These are phyloP conservation scores for Colletotrichum eleusines DNA, from an alignment of 2,329 filamentous ascomycete genomes.

Conservation along the genomic window DNA sequence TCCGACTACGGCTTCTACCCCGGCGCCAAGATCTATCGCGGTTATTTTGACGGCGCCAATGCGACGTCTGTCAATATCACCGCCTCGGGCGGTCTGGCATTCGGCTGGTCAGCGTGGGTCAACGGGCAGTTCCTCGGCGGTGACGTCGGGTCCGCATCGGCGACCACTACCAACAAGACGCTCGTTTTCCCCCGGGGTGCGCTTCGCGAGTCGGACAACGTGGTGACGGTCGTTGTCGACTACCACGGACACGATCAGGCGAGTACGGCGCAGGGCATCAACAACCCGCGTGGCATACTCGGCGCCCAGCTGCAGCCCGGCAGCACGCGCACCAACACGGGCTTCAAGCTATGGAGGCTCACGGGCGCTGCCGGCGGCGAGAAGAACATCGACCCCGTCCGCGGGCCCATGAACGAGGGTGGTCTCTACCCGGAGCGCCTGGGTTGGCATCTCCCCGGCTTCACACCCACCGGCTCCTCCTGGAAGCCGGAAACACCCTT, in stretches of 20 bases:
- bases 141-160: constrained; percentile 66
- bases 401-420: constrained; percentile 76
- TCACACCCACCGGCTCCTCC: constrained; percentile 56
- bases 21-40: constrained; percentile 77
- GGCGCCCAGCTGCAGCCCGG: constrained; percentile 61
- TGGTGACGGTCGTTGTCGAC: constrained; percentile 78
- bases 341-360: constrained; percentile 70
- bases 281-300: constrained; percentile 71
- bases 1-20: constrained; percentile 83
- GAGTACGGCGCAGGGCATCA: constrained; percentile 72
- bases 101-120: constrained; percentile 77
- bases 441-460: constrained; percentile 70
- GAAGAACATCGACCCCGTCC: constrained; percentile 67
- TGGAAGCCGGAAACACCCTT: constrained; percentile 46
- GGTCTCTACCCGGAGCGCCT: constrained; percentile 72
- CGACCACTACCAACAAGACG: constrained; percentile 57
- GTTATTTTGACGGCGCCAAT: constrained; percentile 74
- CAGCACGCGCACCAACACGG: constrained; percentile 53
- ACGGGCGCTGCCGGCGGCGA: constrained; percentile 77
- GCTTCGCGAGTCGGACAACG: constrained; percentile 64
- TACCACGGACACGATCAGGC: constrained; percentile 76
- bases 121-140: constrained; percentile 74
- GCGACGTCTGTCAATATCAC: constrained; percentile 69
- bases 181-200: constrained; percentile 63
- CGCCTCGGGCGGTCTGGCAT: constrained; percentile 76